These are phyloP conservation scores for Aspergillus hiratsukae DNA, from an alignment of 2,329 filamentous ascomycete genomes.

Conservation along the genomic window DNA sequence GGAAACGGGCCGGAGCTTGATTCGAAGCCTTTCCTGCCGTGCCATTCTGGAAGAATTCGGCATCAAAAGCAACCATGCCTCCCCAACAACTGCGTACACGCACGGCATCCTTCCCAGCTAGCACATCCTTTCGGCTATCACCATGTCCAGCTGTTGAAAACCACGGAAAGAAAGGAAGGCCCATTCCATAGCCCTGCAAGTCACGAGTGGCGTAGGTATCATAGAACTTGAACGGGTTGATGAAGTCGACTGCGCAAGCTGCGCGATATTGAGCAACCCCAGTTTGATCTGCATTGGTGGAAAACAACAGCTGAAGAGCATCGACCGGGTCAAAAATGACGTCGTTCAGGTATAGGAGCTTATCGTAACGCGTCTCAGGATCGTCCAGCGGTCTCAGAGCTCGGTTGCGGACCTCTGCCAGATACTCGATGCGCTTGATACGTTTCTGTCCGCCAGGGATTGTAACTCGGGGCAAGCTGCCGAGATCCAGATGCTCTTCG, in stretches of 20 bases:
- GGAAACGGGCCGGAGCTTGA: slow-evolving; percentile 46
- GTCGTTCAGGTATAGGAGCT: slow-evolving; percentile 63
- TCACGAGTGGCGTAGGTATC: slow-evolving; percentile 73
- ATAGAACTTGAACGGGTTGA: slow-evolving; percentile 69
- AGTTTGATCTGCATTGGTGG: slow-evolving; percentile 50
- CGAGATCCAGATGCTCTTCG: slow-evolving; percentile 56
- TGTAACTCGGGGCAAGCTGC: slow-evolving; percentile 55
- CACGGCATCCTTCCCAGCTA: slow-evolving; percentile 56
- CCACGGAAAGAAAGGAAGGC: slow-evolving; percentile 69
- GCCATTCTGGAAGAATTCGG: slow-evolving; percentile 40
- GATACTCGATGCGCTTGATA: slow-evolving; percentile 67
- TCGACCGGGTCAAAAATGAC: slow-evolving; percentile 59
- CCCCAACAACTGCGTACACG: slow-evolving; percentile 72
- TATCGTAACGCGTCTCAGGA: slow-evolving; percentile 48
- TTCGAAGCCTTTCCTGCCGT: not conserved
- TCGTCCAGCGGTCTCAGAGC: slow-evolving; percentile 61
- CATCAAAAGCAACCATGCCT: slow-evolving; percentile 60
- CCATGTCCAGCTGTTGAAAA: slow-evolving; percentile 54
- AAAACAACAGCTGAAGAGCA: slow-evolving; percentile 58
- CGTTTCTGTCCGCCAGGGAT: slow-evolving; percentile 59
- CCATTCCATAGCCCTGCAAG: slow-evolving; percentile 63
- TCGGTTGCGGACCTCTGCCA: slow-evolving; percentile 68
- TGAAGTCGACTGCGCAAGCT: slow-evolving; percentile 70
- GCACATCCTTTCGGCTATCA: slow-evolving; percentile 58
- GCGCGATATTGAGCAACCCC: slow-evolving; percentile 60